Conservation (phyloP, 805 yeast species). For the Cephaloascus fragrans region DNA sequence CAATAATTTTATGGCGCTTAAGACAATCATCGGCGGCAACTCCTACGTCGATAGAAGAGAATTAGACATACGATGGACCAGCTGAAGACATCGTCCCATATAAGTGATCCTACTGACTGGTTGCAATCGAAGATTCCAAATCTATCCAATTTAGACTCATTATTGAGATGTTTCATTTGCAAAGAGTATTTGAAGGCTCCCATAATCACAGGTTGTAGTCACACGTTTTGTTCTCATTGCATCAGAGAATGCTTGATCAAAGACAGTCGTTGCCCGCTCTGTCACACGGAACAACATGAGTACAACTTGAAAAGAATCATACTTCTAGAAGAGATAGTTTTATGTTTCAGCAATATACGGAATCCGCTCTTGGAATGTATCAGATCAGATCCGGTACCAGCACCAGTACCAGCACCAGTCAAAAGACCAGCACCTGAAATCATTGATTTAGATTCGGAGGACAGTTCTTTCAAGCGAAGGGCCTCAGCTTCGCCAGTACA, state of each 20-base stretch:
- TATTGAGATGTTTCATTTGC: constrained; percentile 79
- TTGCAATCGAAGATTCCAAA: constrained; percentile 39
- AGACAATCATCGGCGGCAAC: too few relatives aligned
- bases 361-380: not conserved
- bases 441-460: constrained; percentile 7
- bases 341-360: constrained; percentile 27
- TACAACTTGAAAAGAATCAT: constrained; percentile 59
- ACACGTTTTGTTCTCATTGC: constrained; percentile 83
- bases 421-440: too few relatives aligned
- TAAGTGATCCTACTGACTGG: constrained; percentile 74
- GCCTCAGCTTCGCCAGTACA: too few relatives aligned
- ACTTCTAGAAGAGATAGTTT: constrained; percentile 61
- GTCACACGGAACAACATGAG: constrained; percentile 62
- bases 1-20: too few relatives aligned
- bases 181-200: constrained; percentile 77
- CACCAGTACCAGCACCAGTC: constrained; percentile 1
- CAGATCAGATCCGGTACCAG: too few relatives aligned
- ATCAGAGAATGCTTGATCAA: constrained; percentile 60
- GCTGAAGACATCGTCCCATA: not conserved
- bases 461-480: too few relatives aligned
- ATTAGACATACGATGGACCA: too few relatives aligned
- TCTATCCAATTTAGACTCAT: constrained; percentile 53
- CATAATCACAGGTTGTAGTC: constrained; percentile 76
- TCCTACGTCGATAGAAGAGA: too few relatives aligned
- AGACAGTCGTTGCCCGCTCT: constrained; percentile 65